Conservation (phyloP, 148 eudicot species). For the Rhododendron ovatum region DNA sequence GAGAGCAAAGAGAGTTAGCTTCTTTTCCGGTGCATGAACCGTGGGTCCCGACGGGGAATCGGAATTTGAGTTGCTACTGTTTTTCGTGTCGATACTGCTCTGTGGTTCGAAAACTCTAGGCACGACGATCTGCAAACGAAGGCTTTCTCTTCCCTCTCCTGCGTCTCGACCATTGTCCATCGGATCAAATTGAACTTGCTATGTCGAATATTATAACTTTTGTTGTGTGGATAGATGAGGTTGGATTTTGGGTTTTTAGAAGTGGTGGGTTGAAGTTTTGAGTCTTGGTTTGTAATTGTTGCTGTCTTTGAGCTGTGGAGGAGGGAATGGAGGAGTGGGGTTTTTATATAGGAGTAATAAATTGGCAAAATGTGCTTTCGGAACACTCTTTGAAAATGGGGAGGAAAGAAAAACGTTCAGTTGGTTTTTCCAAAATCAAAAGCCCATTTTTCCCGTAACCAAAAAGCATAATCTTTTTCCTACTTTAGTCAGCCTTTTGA, state of each 20-base stretch:
- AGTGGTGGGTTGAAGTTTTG: not conserved
- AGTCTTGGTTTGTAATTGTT: not conserved
- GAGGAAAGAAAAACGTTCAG: slow-evolving; percentile 7
- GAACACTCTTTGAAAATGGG: slow-evolving; percentile 31
- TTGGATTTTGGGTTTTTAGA: not conserved
- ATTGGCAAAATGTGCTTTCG: slow-evolving; percentile 19
- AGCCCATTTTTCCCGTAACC: not conserved
- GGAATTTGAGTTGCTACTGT: slow-evolving; percentile 22
- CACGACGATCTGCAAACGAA: slow-evolving; percentile 40
- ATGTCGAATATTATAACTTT: not conserved
- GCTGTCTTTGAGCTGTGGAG: not conserved
- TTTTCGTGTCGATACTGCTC: slow-evolving; percentile 27
- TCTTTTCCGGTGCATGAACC: slow-evolving; percentile 58
- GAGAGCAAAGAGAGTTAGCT: slow-evolving; percentile 75
- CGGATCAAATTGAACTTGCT: not conserved
- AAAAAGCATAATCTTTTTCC: not conserved
- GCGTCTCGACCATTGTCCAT: slow-evolving; percentile 22
- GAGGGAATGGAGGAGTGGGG: not conserved
- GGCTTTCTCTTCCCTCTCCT: slow-evolving; percentile 21
- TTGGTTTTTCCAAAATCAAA: not conserved
- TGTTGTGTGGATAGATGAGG: not conserved
- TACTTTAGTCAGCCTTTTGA: not conserved
- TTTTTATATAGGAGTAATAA: not conserved
- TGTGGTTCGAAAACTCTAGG: slow-evolving; percentile 34
- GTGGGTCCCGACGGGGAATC: not conserved